Evolutionary conservation across 2,329 filamentous ascomycete species (phyloP), one percentile per base, ranked within the genome.

Genomic region (Hypoxylon sp.): DNA sequence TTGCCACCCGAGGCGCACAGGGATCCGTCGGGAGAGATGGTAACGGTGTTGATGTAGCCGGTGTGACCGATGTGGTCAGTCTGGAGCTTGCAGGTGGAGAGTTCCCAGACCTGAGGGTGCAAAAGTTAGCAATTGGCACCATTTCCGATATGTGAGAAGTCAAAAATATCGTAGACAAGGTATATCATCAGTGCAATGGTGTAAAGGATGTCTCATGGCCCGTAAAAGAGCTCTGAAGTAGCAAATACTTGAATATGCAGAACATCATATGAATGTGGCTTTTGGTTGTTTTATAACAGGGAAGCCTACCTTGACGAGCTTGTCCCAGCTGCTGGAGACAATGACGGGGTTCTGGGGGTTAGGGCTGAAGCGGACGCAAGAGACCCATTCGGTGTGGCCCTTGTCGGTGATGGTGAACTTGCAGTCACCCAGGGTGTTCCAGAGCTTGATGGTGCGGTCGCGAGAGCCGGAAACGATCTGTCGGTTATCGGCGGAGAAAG

Each of bases 351-450:
- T 99, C 88, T 98, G 94, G 79, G 95, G 95, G 89, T 99, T 99
- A 80, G 95, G 95, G 85, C 92, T 96, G 92, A 99, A 99, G 84
- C 95, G 91, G 75, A 99, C 95, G 87, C 94, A 98, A 70, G 94
- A 97, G 76, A 97, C 95, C 95, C 95, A 99, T 85, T 99, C 95
- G 84, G 93, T 93, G 89, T 99, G 95, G 81, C 95, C 95, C 91
- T 99, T 99, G 82, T 99, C 95, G 84, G 93, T 97, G 88, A 99
- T 98, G 87, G 94, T 99, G 91, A 90, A 99, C 89, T 99, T 99
- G 94, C 95, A 99, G 90, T 99, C 95, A 85, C 95, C 95, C 73
- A 99, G 93, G 77, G 95, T 99, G 89, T 99, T 99, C 95, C 95
- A 99, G 78, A 99, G 91, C 92, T 98, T 99, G 89, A 99, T 98